A percentile compares a stretch with the other conserved stretches of the same genome.
Evolutionary conservation across 1,284 basidiomycete genomes (phyloP).

Genomic region (Athelia sp.): DNA sequence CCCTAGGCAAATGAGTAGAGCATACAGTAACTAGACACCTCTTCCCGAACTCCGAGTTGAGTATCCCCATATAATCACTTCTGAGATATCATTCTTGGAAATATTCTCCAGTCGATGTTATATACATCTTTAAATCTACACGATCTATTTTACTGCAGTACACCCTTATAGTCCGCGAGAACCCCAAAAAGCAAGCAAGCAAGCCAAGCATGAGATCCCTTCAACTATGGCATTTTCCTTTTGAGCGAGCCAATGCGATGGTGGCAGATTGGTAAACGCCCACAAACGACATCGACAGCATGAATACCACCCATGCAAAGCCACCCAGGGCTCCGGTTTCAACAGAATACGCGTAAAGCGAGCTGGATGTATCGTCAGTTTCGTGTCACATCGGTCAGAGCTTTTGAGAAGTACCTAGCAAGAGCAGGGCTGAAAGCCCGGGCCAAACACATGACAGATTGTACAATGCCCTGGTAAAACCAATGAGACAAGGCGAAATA

Average conservation of each 20-base stretch:
- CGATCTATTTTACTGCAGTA: background rate
- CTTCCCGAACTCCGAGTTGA: too few relatives aligned
- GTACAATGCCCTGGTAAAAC: conserved; percentile 39
- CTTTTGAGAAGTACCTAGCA: conserved; percentile 39
- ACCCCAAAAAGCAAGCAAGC: too few relatives aligned
- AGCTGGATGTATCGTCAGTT: conserved; percentile 30
- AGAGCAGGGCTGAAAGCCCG: conserved; percentile 58
- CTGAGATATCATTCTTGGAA: too few relatives aligned
- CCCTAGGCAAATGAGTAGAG: too few relatives aligned
- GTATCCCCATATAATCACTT: too few relatives aligned
- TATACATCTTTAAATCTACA: background rate
- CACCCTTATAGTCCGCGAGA: background rate
- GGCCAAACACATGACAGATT: conserved; percentile 54
- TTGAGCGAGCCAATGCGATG: conserved; percentile 17
- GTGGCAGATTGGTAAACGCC: conserved; percentile 7
- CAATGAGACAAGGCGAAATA: too few relatives aligned
- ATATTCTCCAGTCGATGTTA: too few relatives aligned
- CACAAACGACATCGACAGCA: conserved; percentile 24
- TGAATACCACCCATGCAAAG: conserved; percentile 41
- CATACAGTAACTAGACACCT: too few relatives aligned
- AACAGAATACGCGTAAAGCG: conserved; percentile 43
- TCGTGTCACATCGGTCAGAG: background rate
- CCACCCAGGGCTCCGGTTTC: conserved; percentile 37
- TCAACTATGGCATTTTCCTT: conserved; percentile 5
- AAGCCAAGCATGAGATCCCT: background rate